Evolutionary conservation across 2,329 filamentous ascomycete species (phyloP).

Genomic region (Phoma herbarum): DNA sequence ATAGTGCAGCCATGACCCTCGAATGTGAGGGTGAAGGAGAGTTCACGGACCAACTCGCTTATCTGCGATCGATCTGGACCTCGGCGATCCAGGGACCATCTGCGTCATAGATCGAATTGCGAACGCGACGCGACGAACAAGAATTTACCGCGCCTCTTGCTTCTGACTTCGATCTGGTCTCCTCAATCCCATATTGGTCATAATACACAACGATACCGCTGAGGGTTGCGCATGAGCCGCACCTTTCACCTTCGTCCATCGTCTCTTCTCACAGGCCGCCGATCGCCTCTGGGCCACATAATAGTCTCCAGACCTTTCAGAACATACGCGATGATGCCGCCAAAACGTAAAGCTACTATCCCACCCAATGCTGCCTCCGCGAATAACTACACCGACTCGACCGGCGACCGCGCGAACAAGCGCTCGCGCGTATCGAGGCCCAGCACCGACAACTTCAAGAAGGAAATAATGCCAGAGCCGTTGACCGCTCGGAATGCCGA

Average conservation of each 20-base stretch:
- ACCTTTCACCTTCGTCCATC: not conserved
- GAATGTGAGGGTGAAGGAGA: not conserved
- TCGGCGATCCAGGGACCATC: constrained; percentile 35
- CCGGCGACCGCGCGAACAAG: constrained; percentile 48
- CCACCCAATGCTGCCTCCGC: constrained; percentile 30
- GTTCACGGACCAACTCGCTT: constrained; percentile 25
- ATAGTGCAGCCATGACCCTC: too few species aligned
- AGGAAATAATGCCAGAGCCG: constrained; percentile 16
- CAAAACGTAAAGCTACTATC: constrained; percentile 47
- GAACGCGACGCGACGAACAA: constrained; percentile 29
- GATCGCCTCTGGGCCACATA: not conserved
- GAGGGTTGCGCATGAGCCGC: not conserved
- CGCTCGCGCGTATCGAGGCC: constrained; percentile 48
- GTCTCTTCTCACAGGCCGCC: not conserved
- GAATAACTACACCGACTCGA: constrained; percentile 45
- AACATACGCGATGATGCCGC: constrained; percentile 35
- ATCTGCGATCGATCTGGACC: constrained; percentile 34
- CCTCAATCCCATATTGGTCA: not conserved
- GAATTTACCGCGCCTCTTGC: not conserved
- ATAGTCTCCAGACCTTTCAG: not conserved
- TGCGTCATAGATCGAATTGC: constrained; percentile 43
- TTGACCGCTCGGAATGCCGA: constrained; percentile 25
- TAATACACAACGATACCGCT: not conserved
- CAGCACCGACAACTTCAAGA: constrained; percentile 35
- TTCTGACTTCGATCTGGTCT: not conserved